Percentiles rank a stretch among this genome's conserved stretches.
Conservation (phyloP, 495 filamentous ascomycete species). For the Stereocaulon alpinum region DNA sequence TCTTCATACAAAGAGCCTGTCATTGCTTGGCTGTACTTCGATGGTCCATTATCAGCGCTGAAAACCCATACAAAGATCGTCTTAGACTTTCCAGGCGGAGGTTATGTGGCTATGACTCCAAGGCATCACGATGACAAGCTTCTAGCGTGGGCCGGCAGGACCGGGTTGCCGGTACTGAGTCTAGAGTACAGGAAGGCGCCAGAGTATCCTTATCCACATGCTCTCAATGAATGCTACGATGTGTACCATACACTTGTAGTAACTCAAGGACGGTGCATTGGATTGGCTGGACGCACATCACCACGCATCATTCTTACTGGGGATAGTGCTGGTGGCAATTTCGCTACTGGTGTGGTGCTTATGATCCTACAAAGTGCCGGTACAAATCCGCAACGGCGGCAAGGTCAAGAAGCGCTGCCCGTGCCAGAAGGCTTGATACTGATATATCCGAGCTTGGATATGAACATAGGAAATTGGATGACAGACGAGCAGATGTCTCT, state of each 20-base stretch:
- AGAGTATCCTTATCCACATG: conserved; percentile 90
- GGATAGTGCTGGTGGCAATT: conserved; percentile 87
- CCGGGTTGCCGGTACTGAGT: conserved; percentile 75
- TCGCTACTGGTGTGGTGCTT: conserved; percentile 69
- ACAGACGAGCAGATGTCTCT: conserved; percentile 92
- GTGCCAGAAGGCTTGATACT: conserved; percentile 72
- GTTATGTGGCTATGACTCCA: conserved; percentile 92
- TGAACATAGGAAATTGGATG: conserved; percentile 99
- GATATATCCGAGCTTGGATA: conserved; percentile 81
- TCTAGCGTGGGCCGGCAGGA: conserved; percentile 76
- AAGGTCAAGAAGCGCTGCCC: conserved; percentile 54
- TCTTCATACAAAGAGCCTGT: conserved; percentile 77
- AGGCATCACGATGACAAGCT: conserved; percentile 86
- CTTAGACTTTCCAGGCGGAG: conserved; percentile 86
- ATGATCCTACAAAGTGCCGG: conserved; percentile 74
- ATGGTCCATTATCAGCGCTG: conserved; percentile 70
- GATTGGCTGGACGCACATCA: conserved; percentile 57
- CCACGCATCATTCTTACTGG: conserved; percentile 78
- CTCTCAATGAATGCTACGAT: conserved; percentile 92
- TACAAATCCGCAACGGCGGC: conserved; percentile 44
- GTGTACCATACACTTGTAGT: conserved; percentile 74
- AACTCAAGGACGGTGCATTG: conserved; percentile 69
- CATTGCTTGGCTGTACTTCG: conserved; percentile 85
- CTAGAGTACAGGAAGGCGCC: conserved; percentile 92
- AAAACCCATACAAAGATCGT: conserved; percentile 71